A percentile compares a stretch with the other conserved stretches of the same genome.
phyloP scores from a whole-genome alignment of 192 early-diverging fungal genomes.

The Obelidium mucronatum region DNA sequence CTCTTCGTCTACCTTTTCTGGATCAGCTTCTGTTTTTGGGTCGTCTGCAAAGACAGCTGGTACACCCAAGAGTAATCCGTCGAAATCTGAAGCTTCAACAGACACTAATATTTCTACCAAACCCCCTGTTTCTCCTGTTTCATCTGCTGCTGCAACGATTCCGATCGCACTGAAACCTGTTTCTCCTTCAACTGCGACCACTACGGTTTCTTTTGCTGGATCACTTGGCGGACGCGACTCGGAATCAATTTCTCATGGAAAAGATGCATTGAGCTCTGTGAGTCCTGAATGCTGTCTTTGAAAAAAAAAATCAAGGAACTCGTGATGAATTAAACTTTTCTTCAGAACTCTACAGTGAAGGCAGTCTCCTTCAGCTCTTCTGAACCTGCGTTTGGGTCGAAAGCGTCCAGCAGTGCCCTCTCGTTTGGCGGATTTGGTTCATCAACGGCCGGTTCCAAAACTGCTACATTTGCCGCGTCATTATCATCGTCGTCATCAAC shows the following conservation, averaged over 20 bases:
- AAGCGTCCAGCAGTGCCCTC: not conserved
- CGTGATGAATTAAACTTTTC: too few relatives aligned
- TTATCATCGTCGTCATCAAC: not conserved
- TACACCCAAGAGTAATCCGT: not conserved
- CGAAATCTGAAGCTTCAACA: not conserved
- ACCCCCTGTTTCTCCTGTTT: not conserved
- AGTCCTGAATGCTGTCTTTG: too few relatives aligned
- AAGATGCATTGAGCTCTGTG: slow-evolving; percentile 1
- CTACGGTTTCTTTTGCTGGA: not conserved
- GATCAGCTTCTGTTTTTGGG: not conserved
- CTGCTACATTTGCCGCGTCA: not conserved
- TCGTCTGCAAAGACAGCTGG: not conserved
- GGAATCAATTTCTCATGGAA: not conserved
- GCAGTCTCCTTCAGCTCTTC: slow-evolving; percentile 19
- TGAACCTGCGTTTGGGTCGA: slow-evolving; percentile 19
- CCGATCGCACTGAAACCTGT: not conserved
- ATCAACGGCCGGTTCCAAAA: too few relatives aligned
- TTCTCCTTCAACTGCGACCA: not conserved
- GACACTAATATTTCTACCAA: not conserved
- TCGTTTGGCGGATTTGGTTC: too few relatives aligned
- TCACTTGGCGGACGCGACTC: slow-evolving; percentile 24
- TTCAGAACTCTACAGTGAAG: slow-evolving; percentile 19
- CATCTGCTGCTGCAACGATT: not conserved
- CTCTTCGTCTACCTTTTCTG: not conserved
- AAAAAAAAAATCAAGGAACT: too few relatives aligned